Evolutionary conservation across 208 protist genomes (phyloP), one percentile per base, ranked within the genome.

Genomic region (Porcisia hertigi): DNA sequence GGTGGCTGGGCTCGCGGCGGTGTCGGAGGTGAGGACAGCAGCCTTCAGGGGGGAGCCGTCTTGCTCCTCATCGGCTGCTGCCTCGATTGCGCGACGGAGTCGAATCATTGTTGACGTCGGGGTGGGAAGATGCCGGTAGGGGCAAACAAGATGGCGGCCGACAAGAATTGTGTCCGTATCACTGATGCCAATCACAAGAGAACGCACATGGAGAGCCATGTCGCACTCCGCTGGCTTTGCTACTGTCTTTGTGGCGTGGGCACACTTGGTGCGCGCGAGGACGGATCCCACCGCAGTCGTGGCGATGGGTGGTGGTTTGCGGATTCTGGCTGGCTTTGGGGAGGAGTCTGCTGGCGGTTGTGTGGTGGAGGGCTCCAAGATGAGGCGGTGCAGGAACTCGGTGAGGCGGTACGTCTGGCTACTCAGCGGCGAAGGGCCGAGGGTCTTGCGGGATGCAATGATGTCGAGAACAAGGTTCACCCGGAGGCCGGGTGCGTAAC

Each of bases 401-500:
- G 87, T 89, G 30, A 93, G 75, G 36, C 65, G 73, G 75, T 96
- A 92, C 41, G 92, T 88, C 0, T 73, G 67, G 41, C 92, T 96
- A 49, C 75, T 71, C 39, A 80, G 74, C n/a, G 86, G 85, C 1
- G 71, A 69, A 6, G 77, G 69, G 1, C 88, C 84, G 20, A 96
- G 84, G 30, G 87, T 85, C 63, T 96, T 96, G 53, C 92, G 88
- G 1, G 90, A 94, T 23, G 90, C 92, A n/a, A 96, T 59, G 62
- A 96, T 88, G 71, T 96, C 90, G 4, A 94, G 52, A 36, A 80
- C 75, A 14, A 64, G 60, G 58, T 75, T 85, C 75, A 77, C 83
- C n/a, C 47, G 77, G 39, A 72, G 66, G 43, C 55, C 79, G 36
- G 65, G 30, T 66, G 63, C 70, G 72, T 77, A 82, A 18, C 11